Conservation (phyloP, 352 stramenopile species). For the Peronospora belbahrii region DNA sequence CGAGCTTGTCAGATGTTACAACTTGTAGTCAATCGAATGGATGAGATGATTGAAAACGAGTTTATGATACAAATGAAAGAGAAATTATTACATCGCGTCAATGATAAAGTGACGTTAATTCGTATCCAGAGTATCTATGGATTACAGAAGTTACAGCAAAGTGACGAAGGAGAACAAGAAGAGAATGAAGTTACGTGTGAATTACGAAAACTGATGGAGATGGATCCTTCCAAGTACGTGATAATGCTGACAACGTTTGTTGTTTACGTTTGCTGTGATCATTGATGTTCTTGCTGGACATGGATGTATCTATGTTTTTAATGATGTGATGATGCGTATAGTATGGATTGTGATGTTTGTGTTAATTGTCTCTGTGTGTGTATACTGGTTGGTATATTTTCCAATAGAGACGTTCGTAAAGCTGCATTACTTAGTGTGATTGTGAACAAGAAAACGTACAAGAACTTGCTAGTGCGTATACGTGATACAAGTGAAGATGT, state of each 20-base stretch:
- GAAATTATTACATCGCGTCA: slow-evolving; percentile 41
- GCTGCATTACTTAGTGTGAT: slow-evolving; percentile 47
- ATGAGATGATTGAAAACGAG: too few relatives aligned
- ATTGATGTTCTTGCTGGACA: too few relatives aligned
- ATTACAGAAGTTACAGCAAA: slow-evolving; percentile 49
- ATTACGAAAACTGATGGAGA: slow-evolving; percentile 52
- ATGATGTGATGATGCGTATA: too few relatives aligned
- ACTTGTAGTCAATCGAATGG: slow-evolving; percentile 44
- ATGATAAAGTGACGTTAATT: slow-evolving; percentile 55
- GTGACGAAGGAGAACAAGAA: slow-evolving; percentile 25
- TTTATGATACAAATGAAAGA: slow-evolving; percentile 35
- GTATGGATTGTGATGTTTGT: too few relatives aligned
- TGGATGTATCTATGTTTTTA: too few relatives aligned
- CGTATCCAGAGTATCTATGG: slow-evolving; percentile 54
- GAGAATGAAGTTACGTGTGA: slow-evolving; percentile 34
- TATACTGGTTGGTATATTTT: too few relatives aligned
- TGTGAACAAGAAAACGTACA: slow-evolving; percentile 33
- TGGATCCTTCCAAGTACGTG: slow-evolving; percentile 68
- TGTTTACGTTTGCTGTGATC: too few relatives aligned
- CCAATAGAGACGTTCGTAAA: slow-evolving; percentile 55
- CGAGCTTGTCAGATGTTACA: slow-evolving; percentile 58
- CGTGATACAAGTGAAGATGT: slow-evolving; percentile 66
- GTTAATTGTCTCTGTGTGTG: too few relatives aligned
- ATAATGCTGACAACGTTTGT: too few relatives aligned
- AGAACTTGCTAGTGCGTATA: slow-evolving; percentile 65